Conservation (phyloP, 2,329 filamentous ascomycete genomes). For the Remersonia thermophila region DNA sequence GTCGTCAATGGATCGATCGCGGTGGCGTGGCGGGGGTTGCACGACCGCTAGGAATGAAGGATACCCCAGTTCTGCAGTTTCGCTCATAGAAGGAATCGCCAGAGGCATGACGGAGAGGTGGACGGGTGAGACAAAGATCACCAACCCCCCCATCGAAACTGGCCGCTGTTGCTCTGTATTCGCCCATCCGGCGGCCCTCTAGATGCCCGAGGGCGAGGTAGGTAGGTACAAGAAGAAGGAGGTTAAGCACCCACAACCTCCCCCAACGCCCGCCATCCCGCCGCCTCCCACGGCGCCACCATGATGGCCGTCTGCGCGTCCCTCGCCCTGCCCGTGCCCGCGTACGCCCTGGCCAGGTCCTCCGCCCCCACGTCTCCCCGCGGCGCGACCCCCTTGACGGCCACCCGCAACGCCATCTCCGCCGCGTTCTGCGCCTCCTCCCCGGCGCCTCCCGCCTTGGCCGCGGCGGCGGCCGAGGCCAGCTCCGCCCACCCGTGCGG, state of each 20-base stretch:
- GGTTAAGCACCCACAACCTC: constrained; percentile 3
- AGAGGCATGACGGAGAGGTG: too few species aligned
- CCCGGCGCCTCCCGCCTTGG: constrained; percentile 21
- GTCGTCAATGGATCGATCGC: too few species aligned
- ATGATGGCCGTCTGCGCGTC: constrained; percentile 70
- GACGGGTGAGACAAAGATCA: too few species aligned
- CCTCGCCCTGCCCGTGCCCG: constrained; percentile 55
- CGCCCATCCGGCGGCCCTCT: too few species aligned
- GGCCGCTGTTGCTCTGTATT: too few species aligned
- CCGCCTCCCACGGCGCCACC: constrained; percentile 64
- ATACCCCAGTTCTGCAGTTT: too few species aligned
- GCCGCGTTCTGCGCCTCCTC: constrained; percentile 37
- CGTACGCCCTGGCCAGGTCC: constrained; percentile 61
- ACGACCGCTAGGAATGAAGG: too few species aligned
- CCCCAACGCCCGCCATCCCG: constrained; percentile 51
- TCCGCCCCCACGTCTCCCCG: constrained; percentile 52
- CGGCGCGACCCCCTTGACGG: constrained; percentile 61
- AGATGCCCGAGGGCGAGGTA: too few species aligned
- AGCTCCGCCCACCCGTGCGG: constrained; percentile 73
- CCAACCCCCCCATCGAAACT: too few species aligned
- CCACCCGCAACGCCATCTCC: constrained; percentile 73
- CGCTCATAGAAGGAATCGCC: too few species aligned
- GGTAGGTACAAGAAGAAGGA: too few species aligned
- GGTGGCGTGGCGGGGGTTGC: too few species aligned
- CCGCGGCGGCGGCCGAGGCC: constrained; percentile 29